Percentiles rank a stretch among this genome's conserved stretches.
phyloP scores from a whole-genome alignment of 805 yeast genomes.

The Hanseniaspora occidentalis region DNA sequence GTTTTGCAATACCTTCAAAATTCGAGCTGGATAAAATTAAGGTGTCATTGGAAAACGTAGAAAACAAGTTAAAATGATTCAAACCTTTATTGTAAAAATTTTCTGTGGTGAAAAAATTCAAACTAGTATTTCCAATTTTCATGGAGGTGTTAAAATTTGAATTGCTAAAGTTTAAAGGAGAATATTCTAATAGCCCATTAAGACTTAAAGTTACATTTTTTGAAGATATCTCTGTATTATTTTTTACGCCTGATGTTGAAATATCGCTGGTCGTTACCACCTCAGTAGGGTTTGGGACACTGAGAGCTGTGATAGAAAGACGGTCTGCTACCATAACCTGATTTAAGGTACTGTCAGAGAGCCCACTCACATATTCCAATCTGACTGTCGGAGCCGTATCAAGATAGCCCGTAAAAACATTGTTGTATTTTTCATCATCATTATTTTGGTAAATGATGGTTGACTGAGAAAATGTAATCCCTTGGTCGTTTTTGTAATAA shows the following conservation, averaged over 20 bases:
- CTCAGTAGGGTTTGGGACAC: conserved; percentile 5
- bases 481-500: conserved; percentile 24
- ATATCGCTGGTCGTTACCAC: neutral
- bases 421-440: conserved; percentile 66
- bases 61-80: conserved; percentile 28
- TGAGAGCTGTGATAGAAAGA: conserved; percentile 9
- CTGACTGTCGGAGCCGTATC: conserved; percentile 35
- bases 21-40: conserved; percentile 38
- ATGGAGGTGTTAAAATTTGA: conserved; percentile 18
- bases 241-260: neutral
- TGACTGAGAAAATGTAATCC: conserved; percentile 15
- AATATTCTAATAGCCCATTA: conserved; percentile 78
- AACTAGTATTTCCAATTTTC: conserved; percentile 36
- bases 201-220: conserved; percentile 31
- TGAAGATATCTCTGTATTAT: conserved; percentile 13
- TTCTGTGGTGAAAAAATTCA: conserved; percentile 29
- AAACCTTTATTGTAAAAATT: conserved; percentile 17
- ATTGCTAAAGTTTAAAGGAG: conserved; percentile 49
- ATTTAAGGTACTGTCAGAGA: conserved; percentile 23
- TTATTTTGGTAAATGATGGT: conserved; percentile 65
- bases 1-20: conserved; percentile 27
- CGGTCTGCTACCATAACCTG: conserved; percentile 59
- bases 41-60: conserved; percentile 22
- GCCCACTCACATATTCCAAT: conserved; percentile 22
- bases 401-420: conserved; percentile 57